Base-by-base conservation (phyloP, 2,329 filamentous ascomycete genomes). In the Colletotrichum chlorophyti region DNA sequence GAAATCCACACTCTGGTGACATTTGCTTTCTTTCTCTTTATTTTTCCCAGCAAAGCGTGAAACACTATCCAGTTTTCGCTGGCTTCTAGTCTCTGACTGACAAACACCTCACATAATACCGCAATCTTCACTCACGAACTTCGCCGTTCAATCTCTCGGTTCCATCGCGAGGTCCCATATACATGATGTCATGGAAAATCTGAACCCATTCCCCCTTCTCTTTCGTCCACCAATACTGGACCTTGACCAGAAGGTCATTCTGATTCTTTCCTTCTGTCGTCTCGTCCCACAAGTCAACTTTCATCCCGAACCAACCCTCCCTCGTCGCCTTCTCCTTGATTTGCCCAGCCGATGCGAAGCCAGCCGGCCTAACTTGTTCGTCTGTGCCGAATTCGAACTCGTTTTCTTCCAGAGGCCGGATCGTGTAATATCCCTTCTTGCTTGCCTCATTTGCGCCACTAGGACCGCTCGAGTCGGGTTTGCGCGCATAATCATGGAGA, bases 141-240 rank as follows among this genome's bases (percentile, higher is more conserved):
- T 63, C 64, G 0, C 60, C 64, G 4, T 64, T 53, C 5, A 10
- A 35, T 2, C 65, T 64, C 37, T 69, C 63, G 1, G 60, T 69
- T 11, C 67, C 67, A 49, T 70, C 68, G 4, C 60, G 57, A 4
- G 60, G 53, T 1, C 68, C 68, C 34, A 69, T 54, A 43, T 69
- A 68, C 59, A 66, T 58, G 23, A 69, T 70, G 43, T 69, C 68
- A 32, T 69, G 68, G 12, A 69, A 31, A 19, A 68, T 65, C 41
- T 70, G 68, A 3, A 51, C 40, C 55, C 65, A 66, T 6, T 45
- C 49, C 0, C 24, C 60, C 0, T 42, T 26, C 14, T 70, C 66
- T 47, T 61, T 53, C 27, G 58, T 64, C 68, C 65, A 71, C 69
- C 68, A 70, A 27, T 71, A 71, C 37, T 69, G 65, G 12, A 69